Base-by-base conservation (phyloP, 176 grass and related monocot species). In the Urochloa ruziziensis region DNA sequence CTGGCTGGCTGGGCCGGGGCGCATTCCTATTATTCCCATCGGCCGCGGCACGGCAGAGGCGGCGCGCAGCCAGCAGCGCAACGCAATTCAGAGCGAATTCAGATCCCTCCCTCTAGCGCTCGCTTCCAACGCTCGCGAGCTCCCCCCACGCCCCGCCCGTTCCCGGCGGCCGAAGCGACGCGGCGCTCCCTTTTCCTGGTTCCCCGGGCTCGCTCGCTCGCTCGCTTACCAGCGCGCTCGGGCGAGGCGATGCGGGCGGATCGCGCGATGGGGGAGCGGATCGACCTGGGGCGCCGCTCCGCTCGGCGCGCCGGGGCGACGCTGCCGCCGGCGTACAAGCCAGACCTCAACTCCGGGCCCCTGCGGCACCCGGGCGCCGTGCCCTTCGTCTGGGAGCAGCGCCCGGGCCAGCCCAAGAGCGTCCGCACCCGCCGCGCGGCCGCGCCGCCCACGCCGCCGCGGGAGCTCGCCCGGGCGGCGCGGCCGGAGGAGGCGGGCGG, bases 341-440 rank as follows among this genome's bases (percentile, higher is more conserved):
- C 86, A 21, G 93, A 87, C 44, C 80, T 94, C 80, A 82, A 82
- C 34, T 96, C 93, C 43, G 97, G 97, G 67, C 93, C 93, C 13
- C 48, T 94, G 24, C 32, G 88, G 11, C 92, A 91, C 61, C 93
- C 97, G 1, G 93, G 93, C 58, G 78, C 91, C 52, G 88, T 99
- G 71, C 93, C 93, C 29, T 99, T 99, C 70, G 74, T 89, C 21
- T 99, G 93, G 97, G 97, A 99, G 88, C 87, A 96, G 29, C 82
- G 83, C 13, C 93, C 93, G 5, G 91, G 93, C n/a, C 89, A 87
- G 54, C 97, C 97, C 53, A 99, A 99, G 88, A 86, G 84, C 77
- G 86, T 85, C 58, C 77, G 77, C 62, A 88, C 77, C 3, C 77
- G 57, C 52, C 86, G 75, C 54, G 57, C 73, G 23, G 24, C 61